Evolutionary conservation across 805 yeast genomes (phyloP).

Genomic region (Lipomyces yamadae): DNA sequence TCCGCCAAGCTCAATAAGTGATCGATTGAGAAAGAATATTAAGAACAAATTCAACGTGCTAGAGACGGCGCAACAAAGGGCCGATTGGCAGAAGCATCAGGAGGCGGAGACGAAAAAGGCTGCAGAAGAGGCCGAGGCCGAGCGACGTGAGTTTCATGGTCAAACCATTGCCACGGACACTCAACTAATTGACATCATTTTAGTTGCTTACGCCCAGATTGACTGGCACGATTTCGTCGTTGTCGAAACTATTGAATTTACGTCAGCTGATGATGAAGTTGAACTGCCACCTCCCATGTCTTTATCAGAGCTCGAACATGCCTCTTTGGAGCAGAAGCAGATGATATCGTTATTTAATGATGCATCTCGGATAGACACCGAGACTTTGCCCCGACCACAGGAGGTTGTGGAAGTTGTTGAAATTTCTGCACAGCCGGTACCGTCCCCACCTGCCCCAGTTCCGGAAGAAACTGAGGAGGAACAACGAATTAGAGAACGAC

Average conservation of each 20-base stretch:
- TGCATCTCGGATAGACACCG: conserved; percentile 41
- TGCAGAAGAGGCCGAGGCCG: conserved; percentile 46
- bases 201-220: conserved; percentile 68
- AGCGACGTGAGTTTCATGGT: conserved; percentile 37
- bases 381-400: conserved; percentile 52
- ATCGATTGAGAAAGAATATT: conserved; percentile 42
- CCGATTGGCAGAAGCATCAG: conserved; percentile 54
- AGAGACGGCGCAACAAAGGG: conserved; percentile 58
- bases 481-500: conserved; percentile 26
- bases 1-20: conserved; percentile 39
- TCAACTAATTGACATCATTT: not conserved
- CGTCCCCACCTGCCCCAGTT: not conserved
- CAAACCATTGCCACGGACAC: not conserved
- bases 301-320: conserved; percentile 61
- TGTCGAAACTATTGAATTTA: conserved; percentile 70
- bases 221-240: conserved; percentile 87
- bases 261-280: conserved; percentile 61
- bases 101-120: conserved; percentile 49
- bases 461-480: conserved; percentile 27
- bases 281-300: conserved; percentile 59
- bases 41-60: conserved; percentile 49
- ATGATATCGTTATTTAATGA: conserved; percentile 40
- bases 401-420: not conserved
- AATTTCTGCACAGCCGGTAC: conserved; percentile 35
- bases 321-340: conserved; percentile 62